Evolutionary conservation across 495 filamentous ascomycete genomes (phyloP), one percentile per base, ranked within the genome.

Genomic region (Pyronema domesticum): DNA sequence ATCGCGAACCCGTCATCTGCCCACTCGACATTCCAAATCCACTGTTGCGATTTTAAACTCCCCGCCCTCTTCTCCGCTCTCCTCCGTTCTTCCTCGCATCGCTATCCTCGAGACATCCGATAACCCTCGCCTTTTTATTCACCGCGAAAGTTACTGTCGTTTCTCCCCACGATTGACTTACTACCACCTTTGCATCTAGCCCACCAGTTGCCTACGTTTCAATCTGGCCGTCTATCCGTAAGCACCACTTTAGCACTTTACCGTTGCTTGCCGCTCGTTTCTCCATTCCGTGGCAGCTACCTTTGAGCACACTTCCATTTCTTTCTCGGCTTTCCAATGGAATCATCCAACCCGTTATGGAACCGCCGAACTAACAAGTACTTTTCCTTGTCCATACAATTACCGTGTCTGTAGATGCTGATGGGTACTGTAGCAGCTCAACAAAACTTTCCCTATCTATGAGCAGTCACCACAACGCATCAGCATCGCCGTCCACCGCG

Each of bases 361-460:
- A 86, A 81, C 75, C 83, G 88, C 68, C 84, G 88, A 69, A 80
- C 84, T 67, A 93, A 89, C 86, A 94, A 77, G 72, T 83, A 72
- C 52, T 37, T n/a, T 55, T 33, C 40, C 54, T 43, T 15, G 47
- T 42, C 54, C 49, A 35, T 55, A 46, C 14, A 53, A 19, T 37
- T 45, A 19, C 37, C 54, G 60, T 57, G 30, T 47, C 10, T 47
- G 15, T 50, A 35, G 47, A 19, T 54, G 37, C 50, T 59, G 33
- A 52, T 30, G 56, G 30, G 42, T 44, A 40, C 43, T 52, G 10
- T 35, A 45, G 35, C 49, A 65, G 58, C 46, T 65, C 60, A 18
- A 85, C 78, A 76, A 98, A 93, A 73, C 81, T 95, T 71, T 91
- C 85, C 53, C 74, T 95, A 44, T 85, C 87, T 60, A 88, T 85